Evolutionary conservation across 2,329 filamentous ascomycete genomes (phyloP), one percentile per base, ranked within the genome.

Genomic region (Neurospora sp.): DNA sequence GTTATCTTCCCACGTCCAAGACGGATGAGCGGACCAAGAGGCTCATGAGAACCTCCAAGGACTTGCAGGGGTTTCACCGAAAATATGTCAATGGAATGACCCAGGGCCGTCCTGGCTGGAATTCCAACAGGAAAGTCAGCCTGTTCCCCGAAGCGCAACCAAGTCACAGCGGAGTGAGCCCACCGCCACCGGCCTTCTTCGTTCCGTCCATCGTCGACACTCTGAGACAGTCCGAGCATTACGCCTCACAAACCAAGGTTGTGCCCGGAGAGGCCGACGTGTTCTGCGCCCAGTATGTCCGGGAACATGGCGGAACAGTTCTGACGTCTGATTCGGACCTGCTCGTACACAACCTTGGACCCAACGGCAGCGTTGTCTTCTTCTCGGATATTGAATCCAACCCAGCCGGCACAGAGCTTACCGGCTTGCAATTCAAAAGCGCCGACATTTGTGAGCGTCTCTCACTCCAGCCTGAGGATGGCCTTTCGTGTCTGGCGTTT

Each of bases 241-340:
- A 86, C 72, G 78, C 73, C 4, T 75, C 72, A 71, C 76, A 84
- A 66, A 83, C 82, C 9, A 80, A 83, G 33, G 83, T 96, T 13
- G 90, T 97, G 0, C 89, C 93, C 0, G 93, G 92, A 0, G 95
- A 98, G 80, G 95, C 95, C 1, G 95, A 98, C 77, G 80, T 84
- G 33, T 96, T 88, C 80, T 97, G 93, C 78, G 93, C 93, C 3
- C 80, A 84, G 15, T 84, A 89, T 68, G 84, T 92, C 7, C 83
- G 83, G n/a, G 72, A 81, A 2, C 77, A 83, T 38, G 82, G 84
- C 9, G 87, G 87, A 0, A 81, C 83, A 1, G 85, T 93, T 15
- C 80, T 97, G 7, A 96, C 93, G 0, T 90, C 89, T n/a, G 95
- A 98, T 76, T 96, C 93, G 0, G 95, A 98, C 76, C 84, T 97